Evolutionary conservation across 2,329 filamentous ascomycete genomes (phyloP), one percentile per base, ranked within the genome.

Genomic region (Xylaria polymorpha): DNA sequence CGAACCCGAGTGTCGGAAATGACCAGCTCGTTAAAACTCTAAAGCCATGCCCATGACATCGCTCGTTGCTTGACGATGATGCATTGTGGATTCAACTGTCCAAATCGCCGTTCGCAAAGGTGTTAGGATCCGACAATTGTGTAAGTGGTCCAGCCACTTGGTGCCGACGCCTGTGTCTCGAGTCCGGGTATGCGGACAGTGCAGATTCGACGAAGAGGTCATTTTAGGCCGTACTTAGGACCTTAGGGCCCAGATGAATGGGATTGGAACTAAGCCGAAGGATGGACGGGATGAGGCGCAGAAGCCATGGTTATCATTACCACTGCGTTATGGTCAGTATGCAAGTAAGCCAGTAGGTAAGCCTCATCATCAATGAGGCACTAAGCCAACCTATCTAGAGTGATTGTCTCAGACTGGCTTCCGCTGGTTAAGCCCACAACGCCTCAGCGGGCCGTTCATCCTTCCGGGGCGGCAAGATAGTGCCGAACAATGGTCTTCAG

Each of bases 341-440:
- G 58, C 51, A 59, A 63, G 66, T 60, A 58, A 67, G 50, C 62
- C 48, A 61, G 48, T 29, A 59, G 56, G 50, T 55, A 62, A 62
- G 63, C 53, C 61, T 51, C 50, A 32, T 44, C 48, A 22, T 48
- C 20, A 41, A 46, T 25, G 50, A 68, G 61, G 58, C 37, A 61
- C 48, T 48, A 50, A 29, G 25, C 25, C 25, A 29, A 59, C 39
- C 46, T 35, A 29, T 29, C 25, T 29, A 29, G 39, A 53, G 35
- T 22, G 32, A 56, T 35, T 50, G 67, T 66, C 67, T 69, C 58
- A 57, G 22, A 66, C 25, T 15, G 50, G 25, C 61, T 20, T 56
- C 44, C 61, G 56, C 57, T 35, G 50, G 61, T 35, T 39, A 43
- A 60, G 35, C 46, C 46, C 35, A 18, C 35, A 53, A 25, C 25